Conservation (phyloP, 768 basidiomycete species). For the Aureoboletus auriporus region DNA sequence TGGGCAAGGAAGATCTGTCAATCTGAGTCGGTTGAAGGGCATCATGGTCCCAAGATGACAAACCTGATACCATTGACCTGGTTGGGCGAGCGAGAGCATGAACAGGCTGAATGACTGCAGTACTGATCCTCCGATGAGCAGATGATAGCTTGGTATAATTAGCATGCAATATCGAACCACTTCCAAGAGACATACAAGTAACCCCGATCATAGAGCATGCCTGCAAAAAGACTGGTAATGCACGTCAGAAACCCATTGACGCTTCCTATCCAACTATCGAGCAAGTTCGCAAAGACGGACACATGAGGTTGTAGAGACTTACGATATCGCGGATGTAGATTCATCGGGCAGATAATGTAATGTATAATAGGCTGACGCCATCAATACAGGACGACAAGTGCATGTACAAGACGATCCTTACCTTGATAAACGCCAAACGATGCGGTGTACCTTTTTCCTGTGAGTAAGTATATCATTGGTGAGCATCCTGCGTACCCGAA, state of each 20-base stretch:
- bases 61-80: slow-evolving; percentile 42
- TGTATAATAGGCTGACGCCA: slow-evolving; percentile 36
- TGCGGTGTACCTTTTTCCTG: slow-evolving; percentile 25
- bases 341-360: slow-evolving; percentile 33
- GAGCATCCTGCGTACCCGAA: slow-evolving; percentile 29
- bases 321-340: slow-evolving; percentile 36
- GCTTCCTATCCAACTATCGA: slow-evolving; percentile 43
- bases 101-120: slow-evolving; percentile 39
- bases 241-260: slow-evolving; percentile 39
- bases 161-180: neutral
- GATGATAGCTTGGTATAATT: slow-evolving; percentile 31
- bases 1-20: slow-evolving; percentile 46
- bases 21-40: neutral
- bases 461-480: neutral
- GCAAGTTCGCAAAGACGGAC: neutral
- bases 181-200: slow-evolving; percentile 35
- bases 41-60: slow-evolving; percentile 4
- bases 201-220: slow-evolving; percentile 48
- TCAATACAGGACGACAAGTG: neutral
- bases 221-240: slow-evolving; percentile 37
- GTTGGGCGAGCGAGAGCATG: slow-evolving; percentile 43
- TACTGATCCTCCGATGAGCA: slow-evolving; percentile 42
- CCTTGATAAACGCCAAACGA: slow-evolving; percentile 43
- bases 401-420: neutral
- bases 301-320: slow-evolving; percentile 6